Base-by-base conservation (phyloP, 768 basidiomycete species). In the Amanita polypyramis region DNA sequence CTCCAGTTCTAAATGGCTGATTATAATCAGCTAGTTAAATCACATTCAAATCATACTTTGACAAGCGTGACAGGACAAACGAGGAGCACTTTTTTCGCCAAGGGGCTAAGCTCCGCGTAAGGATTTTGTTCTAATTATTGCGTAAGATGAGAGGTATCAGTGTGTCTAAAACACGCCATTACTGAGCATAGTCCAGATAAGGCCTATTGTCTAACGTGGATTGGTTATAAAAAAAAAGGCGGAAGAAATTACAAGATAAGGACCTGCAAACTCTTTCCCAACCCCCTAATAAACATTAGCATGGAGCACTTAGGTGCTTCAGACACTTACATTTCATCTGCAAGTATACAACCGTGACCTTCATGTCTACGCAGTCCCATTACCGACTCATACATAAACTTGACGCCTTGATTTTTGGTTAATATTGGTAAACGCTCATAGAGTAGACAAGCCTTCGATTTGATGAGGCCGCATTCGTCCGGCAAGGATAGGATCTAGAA, bases 221-320 rank as follows among this genome's bases (percentile, higher is more conserved):
- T 25, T n/a, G n/a, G 9, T 30, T 27, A n/a, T n/a, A 34, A 35
- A 29, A 34, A 30, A 10, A 11, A 33, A 21, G 12, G 4, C 11
- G 21, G 19, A 42, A 19, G 7, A 25, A 25, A 7, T 6, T 51
- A 4, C 19, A 45, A 39, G 6, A 30, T 10, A 23, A 23, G 33
- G 43, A 76, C 85, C 70, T 90, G 88, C 6, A 92, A 65, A 1
- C 93, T 96, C 69, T 99, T 99, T n/a, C 96, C 96, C 43, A 99
- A 77, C 43, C 95, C 95, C 94, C 94, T 70, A 15, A 11, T 19
- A 30, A 51, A 47, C 32, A 50, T 51, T 38, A 41, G 56, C 15
- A 60, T 50, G 23, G 45, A 19, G 12, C 36, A 27, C 45, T 21
- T 29, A 41, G 14, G n/a, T 39, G 5, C 46, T 47, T 41, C 46